Percentiles rank a stretch among this genome's conserved stretches.
These are phyloP conservation scores for Entomortierella lignicola DNA, from an alignment of 192 early-diverging fungal species.

Conservation along the genomic window DNA sequence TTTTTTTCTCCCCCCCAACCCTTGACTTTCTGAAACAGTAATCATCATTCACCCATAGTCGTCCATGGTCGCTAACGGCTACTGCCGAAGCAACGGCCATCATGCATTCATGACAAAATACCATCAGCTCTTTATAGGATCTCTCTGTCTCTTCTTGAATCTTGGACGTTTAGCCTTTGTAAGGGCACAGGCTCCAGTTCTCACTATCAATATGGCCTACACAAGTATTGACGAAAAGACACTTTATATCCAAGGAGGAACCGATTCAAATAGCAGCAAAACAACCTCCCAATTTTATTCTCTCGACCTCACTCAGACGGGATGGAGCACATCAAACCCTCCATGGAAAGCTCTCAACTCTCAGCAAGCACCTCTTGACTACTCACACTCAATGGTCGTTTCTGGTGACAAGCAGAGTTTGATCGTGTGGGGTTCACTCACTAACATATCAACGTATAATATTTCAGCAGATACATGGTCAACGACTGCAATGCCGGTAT, in stretches of 20 bases:
- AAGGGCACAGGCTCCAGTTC: not conserved
- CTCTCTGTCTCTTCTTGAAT: not conserved
- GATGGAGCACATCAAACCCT: not conserved
- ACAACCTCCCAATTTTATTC: not conserved
- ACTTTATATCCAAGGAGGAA: not conserved
- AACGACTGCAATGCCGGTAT: not conserved
- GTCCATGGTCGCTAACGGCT: no score
- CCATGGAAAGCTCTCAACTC: not conserved
- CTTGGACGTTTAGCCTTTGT: not conserved
- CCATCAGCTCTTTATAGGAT: no score
- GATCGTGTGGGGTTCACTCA: not conserved
- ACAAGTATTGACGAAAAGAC: not conserved
- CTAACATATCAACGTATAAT: not conserved
- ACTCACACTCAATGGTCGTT: not conserved
- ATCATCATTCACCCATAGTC: no score
- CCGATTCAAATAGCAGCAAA: not conserved
- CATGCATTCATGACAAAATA: no score
- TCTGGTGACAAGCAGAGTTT: not conserved
- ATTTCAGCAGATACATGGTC: not conserved
- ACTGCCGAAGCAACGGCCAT: no score
- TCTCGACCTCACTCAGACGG: not conserved
- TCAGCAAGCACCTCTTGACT: not conserved
- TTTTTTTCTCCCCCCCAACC: no score
- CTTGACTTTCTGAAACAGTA: no score
- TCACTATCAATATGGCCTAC: not conserved